Base-by-base conservation (phyloP, 306 rosid genomes). In the Ceratonia siliqua region DNA sequence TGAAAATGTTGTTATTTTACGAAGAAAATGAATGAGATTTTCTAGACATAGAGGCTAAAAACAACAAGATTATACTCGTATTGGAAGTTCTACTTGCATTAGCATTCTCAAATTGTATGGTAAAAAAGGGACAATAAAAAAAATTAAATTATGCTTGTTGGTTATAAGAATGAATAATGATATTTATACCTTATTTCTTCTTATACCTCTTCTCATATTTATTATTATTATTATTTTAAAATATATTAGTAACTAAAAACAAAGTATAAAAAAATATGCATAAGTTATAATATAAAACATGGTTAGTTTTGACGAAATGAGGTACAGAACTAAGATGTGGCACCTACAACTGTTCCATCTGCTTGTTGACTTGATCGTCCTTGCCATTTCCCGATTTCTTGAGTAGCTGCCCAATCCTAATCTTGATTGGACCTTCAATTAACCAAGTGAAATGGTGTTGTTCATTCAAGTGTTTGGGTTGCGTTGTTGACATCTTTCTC, bases 321-420 rank as follows among this genome's bases (percentile, higher is more conserved):
- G 57, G 21, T 69, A 72, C 35, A 62, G 64, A 79, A 73, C 65
- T 53, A 62, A 68, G 79, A 25, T 65, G 75, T 42, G 38, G 81
- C 68, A 64, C 11, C 55, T 73, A 54, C 39, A 57, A 67, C 87
- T 76, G 58, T 54, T 61, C 62, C 69, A 67, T 39, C 79, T 54
- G 78, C 72, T 41, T 74, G 76, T 66, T 72, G 73, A 62, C 41
- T 78, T 70, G 83, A 62, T 92, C 87, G 68, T 93, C 97, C 83
- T 93, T 90, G 43, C n/a, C n/a, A n/a, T n/a, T n/a, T n/a, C n/a
- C n/a, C 96, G 83, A 81, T 92, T 93, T 83, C 95, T 89, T n/a
- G 95, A 45, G 82, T 93, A 89, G 79, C 68, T 82, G n/a, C 88
- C 77, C 21, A 53, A 50, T 0, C 89, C 81, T 79, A 77, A 68